phyloP scores from a whole-genome alignment of 129 eudicot species.

The Saposhnikovia divaricata region DNA sequence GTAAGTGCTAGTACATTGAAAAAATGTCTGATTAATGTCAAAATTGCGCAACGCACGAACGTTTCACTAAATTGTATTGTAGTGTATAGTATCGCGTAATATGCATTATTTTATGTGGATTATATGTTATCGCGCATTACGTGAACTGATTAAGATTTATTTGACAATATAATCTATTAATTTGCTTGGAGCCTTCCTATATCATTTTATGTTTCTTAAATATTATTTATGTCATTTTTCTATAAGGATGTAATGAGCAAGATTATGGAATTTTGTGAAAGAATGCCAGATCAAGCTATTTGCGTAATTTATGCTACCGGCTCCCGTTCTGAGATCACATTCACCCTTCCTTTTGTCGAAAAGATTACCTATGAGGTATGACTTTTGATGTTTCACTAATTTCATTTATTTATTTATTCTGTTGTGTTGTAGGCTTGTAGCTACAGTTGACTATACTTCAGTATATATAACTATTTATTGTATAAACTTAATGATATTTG shows the following conservation, averaged over 20 bases:
- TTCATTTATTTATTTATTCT: not conserved
- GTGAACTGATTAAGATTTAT: not conserved
- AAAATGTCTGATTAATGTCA: too few species aligned
- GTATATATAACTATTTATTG: not conserved
- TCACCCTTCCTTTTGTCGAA: not conserved
- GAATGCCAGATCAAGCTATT: not conserved
- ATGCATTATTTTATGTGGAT: not conserved
- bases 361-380: not conserved
- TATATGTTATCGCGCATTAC: not conserved
- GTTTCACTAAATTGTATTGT: too few species aligned
- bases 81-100: too few species aligned
- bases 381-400: not conserved
- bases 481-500: too few species aligned
- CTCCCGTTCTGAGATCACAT: not conserved
- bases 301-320: not conserved
- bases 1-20: too few species aligned
- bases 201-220: not conserved
- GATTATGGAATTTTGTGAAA: not conserved
- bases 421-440: too few species aligned
- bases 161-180: not conserved
- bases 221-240: not conserved
- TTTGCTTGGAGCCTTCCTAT: not conserved
- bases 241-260: not conserved
- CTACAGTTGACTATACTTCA: too few species aligned
- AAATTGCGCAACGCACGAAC: not conserved